Conservation (phyloP, 306 rosid species). For the Cicer cuneatum region DNA sequence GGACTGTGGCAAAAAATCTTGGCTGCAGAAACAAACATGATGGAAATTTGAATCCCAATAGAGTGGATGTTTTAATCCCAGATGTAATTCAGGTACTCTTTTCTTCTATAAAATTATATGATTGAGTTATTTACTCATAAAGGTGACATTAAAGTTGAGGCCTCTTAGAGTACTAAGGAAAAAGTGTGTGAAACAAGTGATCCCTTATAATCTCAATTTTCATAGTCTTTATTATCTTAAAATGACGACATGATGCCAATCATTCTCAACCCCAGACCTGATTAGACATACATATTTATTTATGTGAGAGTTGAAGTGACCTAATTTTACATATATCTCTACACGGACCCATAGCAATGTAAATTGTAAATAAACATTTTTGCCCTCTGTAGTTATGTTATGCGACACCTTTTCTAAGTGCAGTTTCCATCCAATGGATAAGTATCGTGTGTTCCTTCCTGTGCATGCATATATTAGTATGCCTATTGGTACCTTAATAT, state of each 20-base stretch:
- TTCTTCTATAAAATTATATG: slow-evolving; percentile 17
- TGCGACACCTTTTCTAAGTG: slow-evolving; percentile 22
- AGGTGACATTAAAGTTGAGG: slow-evolving; percentile 22
- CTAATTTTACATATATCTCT: slow-evolving; percentile 24
- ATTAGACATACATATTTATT: slow-evolving; percentile 29
- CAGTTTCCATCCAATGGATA: not conserved
- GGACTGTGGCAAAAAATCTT: slow-evolving; percentile 87
- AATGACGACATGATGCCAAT: slow-evolving; percentile 21
- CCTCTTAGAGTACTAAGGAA: slow-evolving; percentile 19
- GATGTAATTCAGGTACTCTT: slow-evolving; percentile 84
- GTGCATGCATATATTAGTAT: slow-evolving; percentile 25
- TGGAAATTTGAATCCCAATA: slow-evolving; percentile 50
- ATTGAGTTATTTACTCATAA: slow-evolving; percentile 30
- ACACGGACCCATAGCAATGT: slow-evolving; percentile 6
- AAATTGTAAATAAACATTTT: not conserved
- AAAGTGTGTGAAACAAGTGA: slow-evolving; percentile 35
- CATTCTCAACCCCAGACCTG: slow-evolving; percentile 15
- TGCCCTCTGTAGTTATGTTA: slow-evolving; percentile 3
- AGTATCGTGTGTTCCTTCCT: slow-evolving; percentile 32
- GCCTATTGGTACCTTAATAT: slow-evolving; percentile 9
- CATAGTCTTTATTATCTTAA: not conserved
- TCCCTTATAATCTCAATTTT: slow-evolving; percentile 1
- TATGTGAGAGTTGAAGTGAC: not conserved
- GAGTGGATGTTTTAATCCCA: slow-evolving; percentile 89
- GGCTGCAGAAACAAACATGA: slow-evolving; percentile 68